phyloP scores from a whole-genome alignment of 345 rosid species.

The Hypericum androsaemum region DNA sequence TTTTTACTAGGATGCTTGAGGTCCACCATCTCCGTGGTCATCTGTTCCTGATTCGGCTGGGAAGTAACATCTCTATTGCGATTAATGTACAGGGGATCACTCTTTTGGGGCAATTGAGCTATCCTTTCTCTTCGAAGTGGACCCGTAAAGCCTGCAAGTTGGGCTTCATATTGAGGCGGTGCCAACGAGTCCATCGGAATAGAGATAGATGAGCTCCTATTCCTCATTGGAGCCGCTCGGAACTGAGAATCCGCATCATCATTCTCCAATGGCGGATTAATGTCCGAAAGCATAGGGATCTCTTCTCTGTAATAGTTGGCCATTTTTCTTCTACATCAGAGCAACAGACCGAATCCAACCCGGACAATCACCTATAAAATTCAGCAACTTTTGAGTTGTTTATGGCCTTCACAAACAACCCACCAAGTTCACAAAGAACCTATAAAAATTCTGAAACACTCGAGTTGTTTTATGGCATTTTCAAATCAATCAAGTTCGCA shows the following conservation, averaged over 20 bases:
- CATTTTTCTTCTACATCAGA: constrained; percentile 27
- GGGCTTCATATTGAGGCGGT: constrained; percentile 31
- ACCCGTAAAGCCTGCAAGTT: constrained; percentile 62
- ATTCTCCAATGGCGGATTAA: constrained; percentile 18
- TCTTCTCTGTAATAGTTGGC: constrained; percentile 47
- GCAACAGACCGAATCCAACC: constrained; percentile 13
- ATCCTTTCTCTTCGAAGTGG: constrained; percentile 63
- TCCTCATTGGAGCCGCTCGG: constrained; percentile 30
- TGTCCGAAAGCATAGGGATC: constrained; percentile 49
- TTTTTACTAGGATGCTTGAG: constrained; percentile 38
- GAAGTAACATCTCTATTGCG: constrained; percentile 27
- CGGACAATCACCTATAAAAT: too few relatives aligned
- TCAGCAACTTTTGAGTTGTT: too few relatives aligned
- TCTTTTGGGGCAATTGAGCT: constrained; percentile 43
- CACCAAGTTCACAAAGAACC: too few relatives aligned
- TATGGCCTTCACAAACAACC: too few relatives aligned
- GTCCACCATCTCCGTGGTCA: constrained; percentile 17
- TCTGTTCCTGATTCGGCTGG: constrained; percentile 19
- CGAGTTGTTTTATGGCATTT: too few relatives aligned
- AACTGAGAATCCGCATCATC: constrained; percentile 25
- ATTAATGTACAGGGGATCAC: constrained; percentile 50
- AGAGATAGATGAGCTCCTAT: constrained; percentile 54
- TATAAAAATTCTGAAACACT: too few relatives aligned
- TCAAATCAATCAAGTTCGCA: too few relatives aligned
- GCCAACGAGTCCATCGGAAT: constrained; percentile 38